Base-by-base conservation (phyloP, 495 filamentous ascomycete species). In the Choiromyces venosus region DNA sequence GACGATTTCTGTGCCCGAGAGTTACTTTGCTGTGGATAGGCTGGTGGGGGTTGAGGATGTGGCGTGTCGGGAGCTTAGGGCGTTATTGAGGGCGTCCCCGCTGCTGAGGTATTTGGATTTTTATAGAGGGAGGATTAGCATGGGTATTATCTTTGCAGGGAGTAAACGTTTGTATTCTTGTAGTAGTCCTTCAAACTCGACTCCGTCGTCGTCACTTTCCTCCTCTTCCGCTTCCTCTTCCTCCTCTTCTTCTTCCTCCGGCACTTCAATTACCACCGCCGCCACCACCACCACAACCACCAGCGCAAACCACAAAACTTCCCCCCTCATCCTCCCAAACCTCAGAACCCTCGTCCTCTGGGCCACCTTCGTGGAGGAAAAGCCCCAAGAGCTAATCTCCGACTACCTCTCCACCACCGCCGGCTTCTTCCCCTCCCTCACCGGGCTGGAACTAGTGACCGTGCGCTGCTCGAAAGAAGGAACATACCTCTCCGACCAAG, bases 1-100 rank as follows among this genome's bases (percentile, higher is more conserved):
- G 33, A 77, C 75, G 19, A 77, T 77, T 29, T 76, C 69, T 42
- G 75, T 77, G 19, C 75, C 75, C 7, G 75, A 77, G 66, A 77
- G 74, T 16, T 76, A 77, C 66, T 77, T 77, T 61, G 69, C 39
- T 7, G 38, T 76, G 37, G 75, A 77, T 36, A 73, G 69, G 4
- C 46, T 77, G 8, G 75, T 77, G 16, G 73, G 75, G 4, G 75
- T 77, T 10, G 75, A 77, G 67, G 74, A 76, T 39, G 74, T 73
- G 12, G 75, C 75, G 33, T 77, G 75, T 29, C 56, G 39, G 37
- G 73, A 77, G 69, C 66, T 77, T 25, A 65, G 75, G 12, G 75
- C 69, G 33, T 44, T 77, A 21, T 37, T 77, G 36, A 77, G 18
- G 35, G 73, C 74, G 36, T 76, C 73, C 4, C 73, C 74, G 9